Percentiles rank a stretch among this genome's conserved stretches.
These are phyloP conservation scores for Tetrahymena elliotti DNA, from an alignment of 73 alveolate genomes.

Conservation along the genomic window DNA sequence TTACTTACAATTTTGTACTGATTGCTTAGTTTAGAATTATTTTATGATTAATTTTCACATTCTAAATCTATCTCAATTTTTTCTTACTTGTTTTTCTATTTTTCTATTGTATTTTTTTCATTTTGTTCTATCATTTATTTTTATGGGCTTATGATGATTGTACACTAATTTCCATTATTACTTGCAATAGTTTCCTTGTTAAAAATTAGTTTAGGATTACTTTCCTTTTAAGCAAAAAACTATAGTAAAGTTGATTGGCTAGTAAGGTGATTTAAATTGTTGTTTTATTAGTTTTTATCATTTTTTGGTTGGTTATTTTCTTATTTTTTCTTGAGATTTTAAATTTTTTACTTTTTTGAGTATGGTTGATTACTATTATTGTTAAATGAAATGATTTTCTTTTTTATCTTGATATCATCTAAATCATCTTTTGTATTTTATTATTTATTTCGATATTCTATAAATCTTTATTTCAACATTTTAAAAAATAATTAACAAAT, in stretches of 20 bases:
- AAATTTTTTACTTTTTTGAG: too few species aligned
- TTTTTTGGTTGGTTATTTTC: too few species aligned
- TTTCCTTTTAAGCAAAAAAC: too few species aligned
- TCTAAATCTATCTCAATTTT: not conserved
- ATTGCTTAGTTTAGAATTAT: not conserved
- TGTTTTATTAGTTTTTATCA: not conserved
- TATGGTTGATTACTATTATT: not conserved
- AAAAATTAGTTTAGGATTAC: too few species aligned
- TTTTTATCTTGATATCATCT: not conserved
- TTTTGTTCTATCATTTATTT: too few species aligned
- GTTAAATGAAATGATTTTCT: not conserved
- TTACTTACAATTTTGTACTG: not conserved
- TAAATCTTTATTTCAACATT: not conserved
- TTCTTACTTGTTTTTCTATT: not conserved
- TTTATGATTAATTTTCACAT: too few species aligned
- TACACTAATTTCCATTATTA: too few species aligned
- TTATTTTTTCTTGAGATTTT: too few species aligned
- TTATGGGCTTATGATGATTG: too few species aligned
- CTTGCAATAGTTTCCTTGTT: not conserved
- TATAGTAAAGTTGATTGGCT: not conserved
- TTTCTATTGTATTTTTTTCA: not conserved
- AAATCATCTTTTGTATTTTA: not conserved
- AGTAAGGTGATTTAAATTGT: not conserved
- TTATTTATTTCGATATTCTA: not conserved
- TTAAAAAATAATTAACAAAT: too few species aligned